Conservation (phyloP, 2,329 filamentous ascomycete species). For the Neophaeococcomyces mojaviensis region DNA sequence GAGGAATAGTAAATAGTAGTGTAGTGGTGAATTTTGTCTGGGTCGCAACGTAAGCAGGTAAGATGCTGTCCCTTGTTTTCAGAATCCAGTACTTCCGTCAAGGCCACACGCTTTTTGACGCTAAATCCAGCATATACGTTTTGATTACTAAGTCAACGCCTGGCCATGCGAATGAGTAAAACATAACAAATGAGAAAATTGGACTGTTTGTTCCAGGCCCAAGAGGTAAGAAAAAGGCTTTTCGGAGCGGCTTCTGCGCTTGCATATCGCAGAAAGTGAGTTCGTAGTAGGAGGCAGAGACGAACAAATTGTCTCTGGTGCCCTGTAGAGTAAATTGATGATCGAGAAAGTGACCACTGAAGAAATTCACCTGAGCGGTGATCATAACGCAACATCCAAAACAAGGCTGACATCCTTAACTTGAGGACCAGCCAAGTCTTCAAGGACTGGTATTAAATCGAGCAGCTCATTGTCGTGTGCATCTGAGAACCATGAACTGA, state of each 20-base stretch:
- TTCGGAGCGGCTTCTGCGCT: too few relatives aligned
- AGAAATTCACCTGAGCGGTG: neutral
- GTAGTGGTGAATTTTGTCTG: too few relatives aligned
- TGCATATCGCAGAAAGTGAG: too few relatives aligned
- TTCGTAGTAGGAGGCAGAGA: neutral
- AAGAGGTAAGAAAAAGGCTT: too few relatives aligned
- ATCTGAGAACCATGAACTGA: slow-evolving; percentile 99
- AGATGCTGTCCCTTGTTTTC: too few relatives aligned
- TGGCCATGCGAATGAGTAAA: slow-evolving; percentile 2
- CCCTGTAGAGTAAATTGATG: neutral
- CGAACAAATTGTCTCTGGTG: neutral
- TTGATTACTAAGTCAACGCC: neutral
- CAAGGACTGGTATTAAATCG: slow-evolving; percentile 94
- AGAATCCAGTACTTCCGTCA: too few relatives aligned
- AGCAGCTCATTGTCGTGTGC: slow-evolving; percentile 98
- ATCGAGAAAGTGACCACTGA: neutral
- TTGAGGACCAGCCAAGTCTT: slow-evolving; percentile 82
- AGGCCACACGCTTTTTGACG: slow-evolving; percentile 1
- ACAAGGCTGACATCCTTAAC: slow-evolving; percentile 96
- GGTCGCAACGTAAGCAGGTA: too few relatives aligned
- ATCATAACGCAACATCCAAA: slow-evolving; percentile 71
- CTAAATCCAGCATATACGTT: neutral
- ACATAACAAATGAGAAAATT: slow-evolving; percentile 1
- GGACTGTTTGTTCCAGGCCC: too few relatives aligned
- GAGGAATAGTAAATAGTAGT: too few relatives aligned